A percentile compares a stretch with the other conserved stretches of the same genome.
Evolutionary conservation across 768 basidiomycete species (phyloP).

Genomic region (Saitozyma sp.): DNA sequence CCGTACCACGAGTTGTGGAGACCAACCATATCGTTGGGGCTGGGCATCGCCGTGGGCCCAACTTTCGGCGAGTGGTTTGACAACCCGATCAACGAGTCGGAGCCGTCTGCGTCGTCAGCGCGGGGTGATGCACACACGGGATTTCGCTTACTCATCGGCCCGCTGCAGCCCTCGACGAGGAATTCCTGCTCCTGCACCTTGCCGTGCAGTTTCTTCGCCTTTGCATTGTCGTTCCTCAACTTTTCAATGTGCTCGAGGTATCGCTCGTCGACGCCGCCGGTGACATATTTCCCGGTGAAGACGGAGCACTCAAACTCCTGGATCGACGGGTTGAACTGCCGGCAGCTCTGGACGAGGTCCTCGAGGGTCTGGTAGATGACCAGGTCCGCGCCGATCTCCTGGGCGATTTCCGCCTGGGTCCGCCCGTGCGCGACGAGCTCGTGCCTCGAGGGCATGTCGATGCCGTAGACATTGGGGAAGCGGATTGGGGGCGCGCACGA

Average conservation of each 20-base stretch:
- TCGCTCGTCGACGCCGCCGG: conserved; percentile 80
- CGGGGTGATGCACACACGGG: too few relatives aligned
- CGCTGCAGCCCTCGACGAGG: conserved; percentile 42
- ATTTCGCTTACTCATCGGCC: conserved; percentile 51
- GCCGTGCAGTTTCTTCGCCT: conserved; percentile 57
- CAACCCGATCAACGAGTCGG: conserved; percentile 52
- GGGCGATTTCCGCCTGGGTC: conserved; percentile 68
- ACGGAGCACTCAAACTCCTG: conserved; percentile 90
- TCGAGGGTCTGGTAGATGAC: conserved; percentile 92
- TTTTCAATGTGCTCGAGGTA: conserved; percentile 76
- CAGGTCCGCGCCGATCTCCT: conserved; percentile 86
- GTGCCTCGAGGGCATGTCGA: conserved; percentile 95
- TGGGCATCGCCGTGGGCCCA: conserved; percentile 30
- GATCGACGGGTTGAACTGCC: conserved; percentile 77
- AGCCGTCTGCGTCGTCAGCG: conserved; percentile 41
- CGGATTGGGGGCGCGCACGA: conserved; percentile 97
- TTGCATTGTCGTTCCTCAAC: conserved; percentile 77
- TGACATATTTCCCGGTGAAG: conserved; percentile 95
- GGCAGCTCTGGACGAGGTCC: conserved; percentile 81
- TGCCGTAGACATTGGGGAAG: conserved; percentile 94
- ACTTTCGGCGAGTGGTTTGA: conserved; percentile 51
- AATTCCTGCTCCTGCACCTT: conserved; percentile 38
- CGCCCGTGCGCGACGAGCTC: conserved; percentile 88
- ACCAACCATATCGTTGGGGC: conserved; percentile 50
- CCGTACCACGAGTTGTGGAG: conserved; percentile 53